Base-by-base conservation (phyloP, 129 eudicot species). In the Smallanthus sonchifolius region DNA sequence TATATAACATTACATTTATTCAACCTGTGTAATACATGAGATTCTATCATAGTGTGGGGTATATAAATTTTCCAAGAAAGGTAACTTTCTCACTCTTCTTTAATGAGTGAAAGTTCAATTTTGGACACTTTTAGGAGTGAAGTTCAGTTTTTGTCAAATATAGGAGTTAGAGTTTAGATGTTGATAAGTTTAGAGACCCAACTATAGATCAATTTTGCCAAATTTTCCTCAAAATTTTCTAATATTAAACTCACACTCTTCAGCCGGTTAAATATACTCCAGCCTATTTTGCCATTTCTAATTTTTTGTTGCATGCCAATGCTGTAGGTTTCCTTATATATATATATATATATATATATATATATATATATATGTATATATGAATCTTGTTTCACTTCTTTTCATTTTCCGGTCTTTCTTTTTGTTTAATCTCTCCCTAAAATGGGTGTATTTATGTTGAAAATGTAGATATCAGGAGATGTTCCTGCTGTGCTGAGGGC, bases 401-500 rank as follows among this genome's bases (percentile, higher is more conserved):
- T 63, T 72, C 67, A 10, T 54, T 39, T 63, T 17, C 62, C 19
- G n/a, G 4, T 37, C 3, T 10, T 64, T 13, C 10, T 35, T 10
- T 40, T 24, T 28, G 36, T 15, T 65, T 75, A 10, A 17, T 40
- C 28, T 55, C 4, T n/a, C 47, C 19, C n/a, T 30, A 54, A 72
- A 39, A 35, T 10, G 60, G 56, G 32, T 61, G 65, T 40, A 35
- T 79, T 28, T 24, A 40, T 77, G 64, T 51, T 37, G 70, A 24
- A 60, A 73, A 45, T 73, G 52, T 86, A 94, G 99, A 77, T 94
- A 73, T 88, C 99, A 17, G 99, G 99, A 49, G 97, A 94, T 15
- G 78, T 91, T 74, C 85, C 96, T 73, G 91, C 91, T 9, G 97
- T 94, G 67, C 66, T 88, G 80, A 90, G 72, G 79, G 99, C 97